These are phyloP conservation scores for Thozetella sp. DNA, from an alignment of 495 filamentous ascomycete genomes.

Conservation along the genomic window DNA sequence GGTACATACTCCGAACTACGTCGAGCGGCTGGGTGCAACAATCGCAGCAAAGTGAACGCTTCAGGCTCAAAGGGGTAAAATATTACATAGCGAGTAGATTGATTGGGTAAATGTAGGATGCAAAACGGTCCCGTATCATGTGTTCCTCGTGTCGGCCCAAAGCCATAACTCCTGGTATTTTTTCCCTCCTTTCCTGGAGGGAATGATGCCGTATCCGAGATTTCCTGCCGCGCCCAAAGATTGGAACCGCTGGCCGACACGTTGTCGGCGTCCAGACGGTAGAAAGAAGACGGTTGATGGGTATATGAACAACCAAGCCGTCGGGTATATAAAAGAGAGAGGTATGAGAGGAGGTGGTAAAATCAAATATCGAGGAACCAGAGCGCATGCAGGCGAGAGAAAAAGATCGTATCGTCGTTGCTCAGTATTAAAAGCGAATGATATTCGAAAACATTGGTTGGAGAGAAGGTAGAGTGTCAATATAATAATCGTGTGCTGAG, in stretches of 20 bases:
- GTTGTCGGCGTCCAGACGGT: not conserved
- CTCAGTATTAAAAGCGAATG: not conserved
- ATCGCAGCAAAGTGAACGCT: not conserved
- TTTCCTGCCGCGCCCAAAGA: not conserved
- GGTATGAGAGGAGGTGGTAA: not conserved
- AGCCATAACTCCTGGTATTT: not conserved
- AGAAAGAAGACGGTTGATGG: slow-evolving; percentile 6
- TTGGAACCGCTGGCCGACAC: not conserved
- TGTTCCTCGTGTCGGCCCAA: not conserved
- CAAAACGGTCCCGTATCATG: slow-evolving; percentile 6
- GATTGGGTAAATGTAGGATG: slow-evolving; percentile 12
- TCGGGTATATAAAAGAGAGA: not conserved
- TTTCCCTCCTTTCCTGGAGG: not conserved
- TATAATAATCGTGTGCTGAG: slow-evolving; percentile 1
- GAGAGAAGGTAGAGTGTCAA: not conserved
- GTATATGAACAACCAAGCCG: slow-evolving; percentile 14
- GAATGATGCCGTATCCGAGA: not conserved
- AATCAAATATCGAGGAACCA: not conserved
- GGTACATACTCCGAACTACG: no score
- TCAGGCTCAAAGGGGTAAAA: not conserved
- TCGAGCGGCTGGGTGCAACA: no score
- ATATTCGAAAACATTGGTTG: not conserved
- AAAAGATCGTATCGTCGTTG: slow-evolving; percentile 3
- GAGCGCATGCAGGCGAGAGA: not conserved
- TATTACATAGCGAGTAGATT: not conserved